phyloP scores from a whole-genome alignment of 805 yeast species.

The Candida multigemmis region DNA sequence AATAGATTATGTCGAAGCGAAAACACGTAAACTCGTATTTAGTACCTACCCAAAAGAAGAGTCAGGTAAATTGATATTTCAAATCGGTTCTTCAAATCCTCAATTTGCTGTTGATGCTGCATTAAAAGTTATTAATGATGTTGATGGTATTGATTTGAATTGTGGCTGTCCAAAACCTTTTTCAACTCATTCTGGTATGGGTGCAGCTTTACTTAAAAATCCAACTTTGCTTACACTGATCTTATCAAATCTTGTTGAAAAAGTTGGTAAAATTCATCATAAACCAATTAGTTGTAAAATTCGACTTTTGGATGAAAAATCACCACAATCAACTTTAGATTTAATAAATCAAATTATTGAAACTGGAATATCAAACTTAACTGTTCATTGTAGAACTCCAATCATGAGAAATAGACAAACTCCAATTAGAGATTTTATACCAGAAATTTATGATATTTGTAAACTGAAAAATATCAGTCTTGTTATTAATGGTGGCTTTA shows the following conservation, averaged over 20 bases:
- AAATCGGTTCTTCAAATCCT: constrained; percentile 82
- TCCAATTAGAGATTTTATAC: constrained; percentile 66
- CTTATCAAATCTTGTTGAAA: constrained; percentile 54
- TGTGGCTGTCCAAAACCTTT: constrained; percentile 98
- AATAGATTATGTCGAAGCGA: constrained; percentile 44
- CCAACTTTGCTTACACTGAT: constrained; percentile 76
- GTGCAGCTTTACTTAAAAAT: constrained; percentile 79
- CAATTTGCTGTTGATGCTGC: constrained; percentile 88
- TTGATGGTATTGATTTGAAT: constrained; percentile 86
- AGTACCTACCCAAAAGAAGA: constrained; percentile 64
- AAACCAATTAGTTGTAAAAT: constrained; percentile 91
- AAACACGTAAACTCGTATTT: constrained; percentile 46
- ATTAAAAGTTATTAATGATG: constrained; percentile 68
- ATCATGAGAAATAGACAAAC: constrained; percentile 81
- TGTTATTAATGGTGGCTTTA: constrained; percentile 74
- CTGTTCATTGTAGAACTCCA: constrained; percentile 86
- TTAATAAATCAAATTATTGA: constrained; percentile 42
- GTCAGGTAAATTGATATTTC: constrained; percentile 66
- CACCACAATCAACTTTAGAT: constrained; percentile 40
- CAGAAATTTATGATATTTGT: constrained; percentile 54
- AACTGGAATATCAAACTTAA: constrained; percentile 81
- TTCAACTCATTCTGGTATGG: constrained; percentile 94
- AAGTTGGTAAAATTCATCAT: constrained; percentile 69
- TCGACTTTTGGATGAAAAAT: constrained; percentile 58
- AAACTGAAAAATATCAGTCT: constrained; percentile 56